Percentiles rank a stretch among this genome's conserved stretches.
Evolutionary conservation across 2,329 filamentous ascomycete genomes (phyloP).

Genomic region (Penicillium griseofulvum): DNA sequence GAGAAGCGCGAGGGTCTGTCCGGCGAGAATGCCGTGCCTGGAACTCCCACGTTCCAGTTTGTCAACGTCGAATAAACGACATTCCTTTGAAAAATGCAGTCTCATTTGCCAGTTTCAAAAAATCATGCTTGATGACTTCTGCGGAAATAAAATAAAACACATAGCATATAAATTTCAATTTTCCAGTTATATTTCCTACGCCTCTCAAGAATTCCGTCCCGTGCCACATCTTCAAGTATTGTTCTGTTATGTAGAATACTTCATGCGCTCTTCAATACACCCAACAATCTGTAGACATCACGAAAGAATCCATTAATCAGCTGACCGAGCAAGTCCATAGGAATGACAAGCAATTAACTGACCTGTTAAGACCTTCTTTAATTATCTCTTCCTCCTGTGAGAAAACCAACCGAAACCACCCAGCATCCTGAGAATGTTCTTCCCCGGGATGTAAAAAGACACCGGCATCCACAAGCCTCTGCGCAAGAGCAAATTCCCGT

Average conservation of each 20-base stretch:
- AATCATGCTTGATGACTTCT: constrained; percentile 26
- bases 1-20: constrained; percentile 60
- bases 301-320: neutral
- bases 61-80: constrained; percentile 63
- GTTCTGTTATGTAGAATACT: neutral
- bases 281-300: constrained; percentile 1
- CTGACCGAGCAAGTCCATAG: neutral
- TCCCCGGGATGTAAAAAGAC: constrained; percentile 53
- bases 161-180: constrained; percentile 13
- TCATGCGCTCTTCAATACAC: constrained; percentile 1
- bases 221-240: neutral
- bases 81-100: constrained; percentile 2
- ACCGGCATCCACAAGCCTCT: constrained; percentile 46
- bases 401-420: constrained; percentile 57
- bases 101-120: constrained; percentile 12
- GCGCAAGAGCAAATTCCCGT: constrained; percentile 47
- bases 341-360: neutral
- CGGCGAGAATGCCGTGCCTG: constrained; percentile 76
- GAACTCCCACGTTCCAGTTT: constrained; percentile 77
- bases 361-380: constrained; percentile 37
- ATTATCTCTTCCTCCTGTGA: constrained; percentile 36
- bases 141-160: constrained; percentile 19
- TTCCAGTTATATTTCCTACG: neutral
- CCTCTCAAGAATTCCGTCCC: neutral
- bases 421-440: constrained; percentile 45